Evolutionary conservation across 371 early-diverging fungal genomes (phyloP).

Genomic region (Neoconidiobolus thromboides): DNA sequence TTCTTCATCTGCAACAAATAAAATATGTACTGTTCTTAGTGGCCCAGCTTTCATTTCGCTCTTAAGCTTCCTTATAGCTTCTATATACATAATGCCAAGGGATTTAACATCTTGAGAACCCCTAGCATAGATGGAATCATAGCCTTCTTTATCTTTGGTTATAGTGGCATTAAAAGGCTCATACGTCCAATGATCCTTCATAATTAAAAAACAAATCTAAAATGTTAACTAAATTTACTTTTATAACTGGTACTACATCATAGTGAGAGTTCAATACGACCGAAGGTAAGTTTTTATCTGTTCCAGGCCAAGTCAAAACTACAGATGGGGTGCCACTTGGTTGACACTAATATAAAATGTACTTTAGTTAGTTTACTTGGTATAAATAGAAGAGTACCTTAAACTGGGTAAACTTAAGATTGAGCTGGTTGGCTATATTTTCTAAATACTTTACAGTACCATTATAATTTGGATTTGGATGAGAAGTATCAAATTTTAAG

Average conservation of each 20-base stretch:
- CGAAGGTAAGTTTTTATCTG: slow-evolving; percentile 32
- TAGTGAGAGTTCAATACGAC: slow-evolving; percentile 61
- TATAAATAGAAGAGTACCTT: slow-evolving; percentile 17
- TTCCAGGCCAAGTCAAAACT: slow-evolving; percentile 32
- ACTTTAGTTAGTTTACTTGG: neutral
- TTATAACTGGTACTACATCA: slow-evolving; percentile 68
- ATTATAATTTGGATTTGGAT: slow-evolving; percentile 56
- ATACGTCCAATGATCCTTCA: slow-evolving; percentile 37
- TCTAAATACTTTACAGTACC: slow-evolving; percentile 28
- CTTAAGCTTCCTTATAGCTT: slow-evolving; percentile 39
- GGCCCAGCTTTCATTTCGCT: slow-evolving; percentile 20
- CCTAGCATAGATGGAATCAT: slow-evolving; percentile 49
- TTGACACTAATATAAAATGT: neutral
- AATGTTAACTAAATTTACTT: slow-evolving; percentile 7
- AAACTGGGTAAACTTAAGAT: slow-evolving; percentile 23
- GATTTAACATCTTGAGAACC: slow-evolving; percentile 78
- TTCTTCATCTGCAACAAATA: slow-evolving; percentile 7
- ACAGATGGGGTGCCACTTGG: slow-evolving; percentile 38
- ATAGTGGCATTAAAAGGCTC: slow-evolving; percentile 50
- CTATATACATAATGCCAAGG: slow-evolving; percentile 45
- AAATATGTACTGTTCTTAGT: slow-evolving; percentile 40
- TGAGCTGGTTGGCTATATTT: slow-evolving; percentile 38
- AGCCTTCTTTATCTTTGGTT: slow-evolving; percentile 18
- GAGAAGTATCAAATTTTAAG: slow-evolving; percentile 12
- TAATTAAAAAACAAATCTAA: neutral